Percentiles rank a stretch among this genome's conserved stretches.
Conservation (phyloP, 1,284 basidiomycete genomes). For the Austroboletus olivaceoglutinosus region DNA sequence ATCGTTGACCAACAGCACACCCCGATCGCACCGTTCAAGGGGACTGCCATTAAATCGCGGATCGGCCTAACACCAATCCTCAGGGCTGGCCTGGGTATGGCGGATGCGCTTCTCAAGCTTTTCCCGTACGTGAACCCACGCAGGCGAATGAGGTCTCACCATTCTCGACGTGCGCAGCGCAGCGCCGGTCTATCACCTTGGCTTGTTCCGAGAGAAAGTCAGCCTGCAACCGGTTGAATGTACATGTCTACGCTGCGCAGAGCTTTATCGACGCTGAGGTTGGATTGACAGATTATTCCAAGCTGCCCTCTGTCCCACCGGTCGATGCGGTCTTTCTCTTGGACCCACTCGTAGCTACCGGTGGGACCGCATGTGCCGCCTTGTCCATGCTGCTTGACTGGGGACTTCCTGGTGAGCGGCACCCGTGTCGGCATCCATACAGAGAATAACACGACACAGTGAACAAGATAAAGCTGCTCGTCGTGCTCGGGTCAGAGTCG, state of each 20-base stretch:
- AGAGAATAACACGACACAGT: constrained; percentile 38
- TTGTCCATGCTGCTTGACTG: constrained; percentile 83
- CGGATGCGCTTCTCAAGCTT: constrained; percentile 77
- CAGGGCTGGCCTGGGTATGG: constrained; percentile 93
- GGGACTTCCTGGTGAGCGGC: constrained; percentile 68
- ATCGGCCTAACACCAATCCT: constrained; percentile 90
- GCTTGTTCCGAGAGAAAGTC: constrained; percentile 87
- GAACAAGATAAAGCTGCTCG: constrained; percentile 78
- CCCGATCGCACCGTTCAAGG: constrained; percentile 66
- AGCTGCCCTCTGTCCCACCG: constrained; percentile 75
- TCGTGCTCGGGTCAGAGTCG: constrained; percentile 74
- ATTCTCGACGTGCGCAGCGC: constrained; percentile 37
- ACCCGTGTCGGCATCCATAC: not conserved
- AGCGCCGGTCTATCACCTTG: constrained; percentile 88
- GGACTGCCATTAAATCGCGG: constrained; percentile 63
- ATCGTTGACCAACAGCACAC: constrained; percentile 46
- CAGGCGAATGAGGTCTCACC: constrained; percentile 1
- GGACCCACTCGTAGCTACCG: constrained; percentile 92
- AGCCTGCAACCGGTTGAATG: constrained; percentile 93
- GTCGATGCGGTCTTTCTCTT: constrained; percentile 84
- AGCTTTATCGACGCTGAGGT: constrained; percentile 2
- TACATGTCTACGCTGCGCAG: constrained; percentile 35
- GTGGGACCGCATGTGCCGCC: constrained; percentile 89
- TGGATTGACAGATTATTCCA: constrained; percentile 75
- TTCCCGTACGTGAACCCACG: constrained; percentile 61